These are phyloP conservation scores for Chamaenerion angustifolium DNA, from an alignment of 345 rosid species.

Conservation along the genomic window DNA sequence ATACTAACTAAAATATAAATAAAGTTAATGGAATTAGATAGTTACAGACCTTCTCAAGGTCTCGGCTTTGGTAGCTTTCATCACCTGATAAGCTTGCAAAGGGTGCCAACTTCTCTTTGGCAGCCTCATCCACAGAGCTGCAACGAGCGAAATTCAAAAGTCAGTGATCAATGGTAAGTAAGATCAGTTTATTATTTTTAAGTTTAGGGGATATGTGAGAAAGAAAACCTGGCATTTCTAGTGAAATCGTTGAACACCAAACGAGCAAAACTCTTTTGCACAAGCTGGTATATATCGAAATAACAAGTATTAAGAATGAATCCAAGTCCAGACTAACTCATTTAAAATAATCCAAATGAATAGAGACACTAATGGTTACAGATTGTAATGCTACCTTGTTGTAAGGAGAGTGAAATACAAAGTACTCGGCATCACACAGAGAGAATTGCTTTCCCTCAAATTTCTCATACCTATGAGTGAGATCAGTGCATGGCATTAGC, in stretches of 20 bases:
- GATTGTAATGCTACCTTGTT: slow-evolving; percentile 48
- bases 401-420: slow-evolving; percentile 96
- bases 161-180: slow-evolving; percentile 1
- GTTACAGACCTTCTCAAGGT: slow-evolving; percentile 74
- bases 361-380: not conserved
- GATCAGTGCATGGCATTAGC: too few species aligned
- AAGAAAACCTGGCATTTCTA: slow-evolving; percentile 69
- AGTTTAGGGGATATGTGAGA: too few species aligned
- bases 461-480: slow-evolving; percentile 57
- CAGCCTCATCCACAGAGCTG: slow-evolving; percentile 68
- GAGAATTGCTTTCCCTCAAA: slow-evolving; percentile 74
- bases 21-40: not conserved
- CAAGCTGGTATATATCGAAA: slow-evolving; percentile 50
- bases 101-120: slow-evolving; percentile 71
- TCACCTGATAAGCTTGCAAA: slow-evolving; percentile 59
- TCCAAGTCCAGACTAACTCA: not conserved
- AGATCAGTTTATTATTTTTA: not conserved
- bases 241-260: slow-evolving; percentile 66
- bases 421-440: slow-evolving; percentile 56
- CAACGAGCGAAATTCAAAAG: slow-evolving; percentile 2
- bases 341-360: too few species aligned
- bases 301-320: slow-evolving; percentile 1
- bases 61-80: slow-evolving; percentile 91
- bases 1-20: too few species aligned
- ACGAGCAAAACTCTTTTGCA: slow-evolving; percentile 97